Evolutionary conservation across 2,329 filamentous ascomycete species (phyloP).

Genomic region (Corinectria fuckeliana): DNA sequence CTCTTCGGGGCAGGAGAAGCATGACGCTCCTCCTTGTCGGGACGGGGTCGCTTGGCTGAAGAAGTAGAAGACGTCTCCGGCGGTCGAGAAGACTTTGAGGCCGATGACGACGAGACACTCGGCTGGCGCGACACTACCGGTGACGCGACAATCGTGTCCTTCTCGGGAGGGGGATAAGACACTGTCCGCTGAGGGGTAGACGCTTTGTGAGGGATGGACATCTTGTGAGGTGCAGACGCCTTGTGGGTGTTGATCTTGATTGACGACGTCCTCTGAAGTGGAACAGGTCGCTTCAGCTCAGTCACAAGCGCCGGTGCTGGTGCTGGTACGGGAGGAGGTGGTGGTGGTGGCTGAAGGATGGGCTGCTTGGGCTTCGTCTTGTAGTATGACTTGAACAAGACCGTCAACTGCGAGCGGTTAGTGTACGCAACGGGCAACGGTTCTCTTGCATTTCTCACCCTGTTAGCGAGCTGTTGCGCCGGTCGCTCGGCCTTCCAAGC

Average conservation of each 20-base stretch:
- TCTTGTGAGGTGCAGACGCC: slow-evolving; percentile 12
- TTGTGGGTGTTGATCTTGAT: slow-evolving; percentile 50
- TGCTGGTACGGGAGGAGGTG: slow-evolving; percentile 16
- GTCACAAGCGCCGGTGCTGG: slow-evolving; percentile 12
- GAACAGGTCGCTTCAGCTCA: slow-evolving; percentile 40
- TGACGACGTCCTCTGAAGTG: slow-evolving; percentile 42
- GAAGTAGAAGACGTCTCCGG: slow-evolving; percentile 29
- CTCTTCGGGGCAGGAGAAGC: slow-evolving; percentile 46
- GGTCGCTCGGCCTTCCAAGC: slow-evolving; percentile 49
- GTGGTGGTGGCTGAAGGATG: slow-evolving; percentile 27
- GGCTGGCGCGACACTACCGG: slow-evolving; percentile 32
- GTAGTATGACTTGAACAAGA: slow-evolving; percentile 49
- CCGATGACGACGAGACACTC: slow-evolving; percentile 29
- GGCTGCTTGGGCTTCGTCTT: slow-evolving; percentile 44
- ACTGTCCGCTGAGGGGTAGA: slow-evolving; percentile 31
- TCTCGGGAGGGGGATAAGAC: slow-evolving; percentile 22
- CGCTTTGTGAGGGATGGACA: slow-evolving; percentile 34
- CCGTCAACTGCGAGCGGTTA: slow-evolving; percentile 42
- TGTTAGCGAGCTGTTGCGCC: slow-evolving; percentile 44
- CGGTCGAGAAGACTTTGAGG: slow-evolving; percentile 28
- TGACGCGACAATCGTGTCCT: slow-evolving; percentile 40
- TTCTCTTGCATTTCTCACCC: slow-evolving; percentile 39
- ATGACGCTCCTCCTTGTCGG: slow-evolving; percentile 46
- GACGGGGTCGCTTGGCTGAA: slow-evolving; percentile 44
- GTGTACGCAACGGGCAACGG: neutral